phyloP scores from a whole-genome alignment of 805 yeast species.

The Clavispora santaluciae region DNA sequence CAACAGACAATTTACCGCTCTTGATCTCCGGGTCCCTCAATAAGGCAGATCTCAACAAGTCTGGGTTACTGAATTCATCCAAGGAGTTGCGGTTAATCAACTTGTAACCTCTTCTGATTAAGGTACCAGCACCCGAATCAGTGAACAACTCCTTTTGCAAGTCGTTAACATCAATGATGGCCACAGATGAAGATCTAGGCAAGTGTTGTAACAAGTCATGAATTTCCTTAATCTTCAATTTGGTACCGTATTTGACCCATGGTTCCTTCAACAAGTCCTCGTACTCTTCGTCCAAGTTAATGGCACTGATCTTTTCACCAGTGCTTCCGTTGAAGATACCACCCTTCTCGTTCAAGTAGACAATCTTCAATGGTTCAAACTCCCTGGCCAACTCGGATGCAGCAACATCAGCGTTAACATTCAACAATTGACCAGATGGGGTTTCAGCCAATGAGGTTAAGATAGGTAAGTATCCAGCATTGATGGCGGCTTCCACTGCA shows the following conservation, averaged over 20 bases:
- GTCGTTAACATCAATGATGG: slow-evolving; percentile 92
- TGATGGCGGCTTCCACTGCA: slow-evolving; percentile 88
- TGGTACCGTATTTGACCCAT: slow-evolving; percentile 99
- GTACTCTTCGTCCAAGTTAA: slow-evolving; percentile 94
- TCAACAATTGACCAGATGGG: slow-evolving; percentile 90
- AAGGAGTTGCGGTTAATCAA: slow-evolving; percentile 66
- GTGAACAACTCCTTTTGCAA: slow-evolving; percentile 96
- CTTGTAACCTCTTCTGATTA: slow-evolving; percentile 95
- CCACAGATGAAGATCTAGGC: slow-evolving; percentile 97
- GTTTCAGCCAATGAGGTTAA: slow-evolving; percentile 97
- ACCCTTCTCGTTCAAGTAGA: slow-evolving; percentile 94
- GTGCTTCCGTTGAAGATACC: slow-evolving; percentile 92
- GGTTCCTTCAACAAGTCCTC: slow-evolving; percentile 85
- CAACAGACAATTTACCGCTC: slow-evolving; percentile 67
- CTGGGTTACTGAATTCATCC: slow-evolving; percentile 67
- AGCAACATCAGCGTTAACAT: slow-evolving; percentile 98
- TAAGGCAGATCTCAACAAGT: slow-evolving; percentile 69
- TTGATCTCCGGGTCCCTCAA: slow-evolving; percentile 71
- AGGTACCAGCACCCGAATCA: slow-evolving; percentile 98
- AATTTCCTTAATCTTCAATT: slow-evolving; percentile 93
- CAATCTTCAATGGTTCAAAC: slow-evolving; percentile 94
- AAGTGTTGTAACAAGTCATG: slow-evolving; percentile 88
- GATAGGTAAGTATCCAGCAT: slow-evolving; percentile 95
- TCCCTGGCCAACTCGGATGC: slow-evolving; percentile 97
- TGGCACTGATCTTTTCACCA: slow-evolving; percentile 82